These are phyloP conservation scores for Colletotrichum navitas DNA, from an alignment of 2,329 filamentous ascomycete species.

Conservation along the genomic window DNA sequence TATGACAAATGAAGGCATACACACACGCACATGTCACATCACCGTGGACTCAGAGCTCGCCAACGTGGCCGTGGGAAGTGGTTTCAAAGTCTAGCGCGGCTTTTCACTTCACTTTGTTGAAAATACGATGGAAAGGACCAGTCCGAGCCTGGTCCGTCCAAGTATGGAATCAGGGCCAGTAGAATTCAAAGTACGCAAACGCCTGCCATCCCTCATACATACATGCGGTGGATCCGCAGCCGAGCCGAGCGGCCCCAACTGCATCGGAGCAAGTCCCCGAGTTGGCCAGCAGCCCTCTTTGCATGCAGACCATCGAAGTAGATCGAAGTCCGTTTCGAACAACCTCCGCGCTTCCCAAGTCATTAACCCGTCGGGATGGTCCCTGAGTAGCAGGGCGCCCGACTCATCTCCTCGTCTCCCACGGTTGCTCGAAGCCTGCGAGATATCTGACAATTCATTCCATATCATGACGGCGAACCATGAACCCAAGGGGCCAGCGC, in stretches of 20 bases:
- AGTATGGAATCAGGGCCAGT: slow-evolving; percentile 32
- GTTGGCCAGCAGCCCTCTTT: slow-evolving; percentile 20
- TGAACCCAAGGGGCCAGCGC: slow-evolving; percentile 45
- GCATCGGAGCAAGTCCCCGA: slow-evolving; percentile 20
- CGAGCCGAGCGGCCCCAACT: slow-evolving; percentile 29
- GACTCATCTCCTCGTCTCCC: slow-evolving; percentile 28
- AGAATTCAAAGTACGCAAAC: slow-evolving; percentile 44
- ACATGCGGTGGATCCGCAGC: slow-evolving; percentile 45
- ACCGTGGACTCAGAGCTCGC: not conserved
- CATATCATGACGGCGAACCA: slow-evolving; percentile 40
- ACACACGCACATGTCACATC: not conserved
- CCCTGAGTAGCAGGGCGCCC: slow-evolving; percentile 19
- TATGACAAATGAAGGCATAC: not conserved
- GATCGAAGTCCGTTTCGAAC: slow-evolving; percentile 44
- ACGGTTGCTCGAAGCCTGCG: slow-evolving; percentile 42
- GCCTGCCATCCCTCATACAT: slow-evolving; percentile 44
- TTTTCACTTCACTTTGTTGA: not conserved
- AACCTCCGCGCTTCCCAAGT: slow-evolving; percentile 50
- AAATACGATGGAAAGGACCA: not conserved
- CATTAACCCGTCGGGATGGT: slow-evolving; percentile 38
- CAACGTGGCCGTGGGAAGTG: not conserved
- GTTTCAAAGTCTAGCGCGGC: not conserved
- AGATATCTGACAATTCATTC: slow-evolving; percentile 41
- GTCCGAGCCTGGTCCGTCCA: not conserved
- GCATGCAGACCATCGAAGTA: slow-evolving; percentile 37